These are phyloP conservation scores for Vaccinium macrocarpon DNA, from an alignment of 148 eudicot species.

Conservation along the genomic window DNA sequence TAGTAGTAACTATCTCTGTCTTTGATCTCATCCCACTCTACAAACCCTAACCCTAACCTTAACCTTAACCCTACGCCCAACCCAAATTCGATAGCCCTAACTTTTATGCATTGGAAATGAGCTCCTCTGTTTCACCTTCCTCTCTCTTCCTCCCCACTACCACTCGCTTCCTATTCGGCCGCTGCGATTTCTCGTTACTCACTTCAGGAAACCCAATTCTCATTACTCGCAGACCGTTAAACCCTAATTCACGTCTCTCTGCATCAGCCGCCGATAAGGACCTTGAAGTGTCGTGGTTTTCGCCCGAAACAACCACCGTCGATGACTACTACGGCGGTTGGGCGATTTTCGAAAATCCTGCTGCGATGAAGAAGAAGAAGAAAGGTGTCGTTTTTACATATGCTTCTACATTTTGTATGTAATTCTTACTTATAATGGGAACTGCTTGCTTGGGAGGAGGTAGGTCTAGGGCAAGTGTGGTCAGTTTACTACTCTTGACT, in stretches of 20 bases:
- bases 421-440: neutral
- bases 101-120: neutral
- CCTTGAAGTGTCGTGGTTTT: slow-evolving; percentile 46
- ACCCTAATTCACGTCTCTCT: slow-evolving; percentile 25
- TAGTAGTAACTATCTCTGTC: neutral
- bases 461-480: neutral
- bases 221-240: slow-evolving; percentile 19
- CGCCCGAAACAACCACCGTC: slow-evolving; percentile 22
- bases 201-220: slow-evolving; percentile 13
- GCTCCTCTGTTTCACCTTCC: slow-evolving; percentile 14
- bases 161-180: slow-evolving; percentile 1
- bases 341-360: slow-evolving; percentile 39
- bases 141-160: slow-evolving; percentile 18
- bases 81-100: neutral
- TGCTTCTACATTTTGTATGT: neutral
- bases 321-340: slow-evolving; percentile 71
- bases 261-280: slow-evolving; percentile 28
- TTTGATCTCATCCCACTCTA: neutral
- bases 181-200: neutral
- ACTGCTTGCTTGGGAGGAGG: neutral
- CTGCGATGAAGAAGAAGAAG: slow-evolving; percentile 12
- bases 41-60: neutral
- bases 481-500: neutral
- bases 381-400: slow-evolving; percentile 29
- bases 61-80: too few relatives aligned